Evolutionary conservation across 73 alveolate species (phyloP), one percentile per base, ranked within the genome.

Genomic region (Tetrahymena borealis): DNA sequence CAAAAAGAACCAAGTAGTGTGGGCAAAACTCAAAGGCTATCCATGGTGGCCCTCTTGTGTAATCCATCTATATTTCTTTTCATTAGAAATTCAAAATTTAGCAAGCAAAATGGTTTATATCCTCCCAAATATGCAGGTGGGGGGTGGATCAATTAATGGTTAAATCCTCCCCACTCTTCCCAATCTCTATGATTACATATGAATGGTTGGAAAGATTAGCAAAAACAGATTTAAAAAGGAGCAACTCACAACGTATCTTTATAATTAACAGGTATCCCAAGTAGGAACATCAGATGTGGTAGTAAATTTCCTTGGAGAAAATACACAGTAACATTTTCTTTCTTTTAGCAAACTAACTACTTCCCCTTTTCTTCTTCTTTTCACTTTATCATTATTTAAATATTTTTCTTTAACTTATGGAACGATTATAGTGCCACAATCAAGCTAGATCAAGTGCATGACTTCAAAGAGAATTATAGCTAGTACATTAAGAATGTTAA

Each of bases 11-110:
- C 85, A 60, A 60, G 85, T 60, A 60, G 85, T 60, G 28, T 60
- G 85, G 85, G 85, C 85, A 60, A 60, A 60, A 60, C 85, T 60
- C 85, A 60, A 60, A 6, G 85, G 85, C 28, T 60, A 60, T 60
- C 85, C 85, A 60, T 60, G 85, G 85, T 60, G 85, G 85, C 85
- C 85, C n/a, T 60, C 85, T 24, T 60, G 85, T 28, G 85, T 60
- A 60, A 60, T 18, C 28, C n/a, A 60, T 60, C 38, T 13, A 32
- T 24, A 13, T 60, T 60, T 60, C 38, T n/a, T 60, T 60, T 60
- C 7, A 60, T 60, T 60, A 60, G 85, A 32, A n/a, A 1, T 60
- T 60, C 28, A 60, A 60, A 60, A 1, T 24, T 60, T 60, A 60
- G 85, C 35, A 24, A 60, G 85, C 85, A 60, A 60, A 18, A 60